A percentile compares a stretch with the other conserved stretches of the same genome.
phyloP scores from a whole-genome alignment of 1,284 basidiomycete species.

The Ganoderma resinaceum region DNA sequence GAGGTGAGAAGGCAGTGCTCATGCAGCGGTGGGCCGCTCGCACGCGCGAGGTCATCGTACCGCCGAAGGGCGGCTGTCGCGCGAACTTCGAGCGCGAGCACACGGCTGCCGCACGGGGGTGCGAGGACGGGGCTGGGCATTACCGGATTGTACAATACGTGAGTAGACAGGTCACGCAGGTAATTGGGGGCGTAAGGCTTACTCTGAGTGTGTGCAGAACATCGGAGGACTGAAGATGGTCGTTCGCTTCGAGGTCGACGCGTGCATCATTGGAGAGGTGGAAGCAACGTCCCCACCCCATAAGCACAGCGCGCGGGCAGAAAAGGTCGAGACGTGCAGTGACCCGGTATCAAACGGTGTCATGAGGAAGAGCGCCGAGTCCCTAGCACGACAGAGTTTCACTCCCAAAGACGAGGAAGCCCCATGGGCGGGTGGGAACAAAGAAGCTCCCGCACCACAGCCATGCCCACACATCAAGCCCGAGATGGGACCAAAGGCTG shows the following conservation, averaged over 20 bases:
- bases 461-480: neutral
- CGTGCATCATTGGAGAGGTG: slow-evolving; percentile 27
- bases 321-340: neutral
- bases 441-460: neutral
- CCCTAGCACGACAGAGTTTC: slow-evolving; percentile 12
- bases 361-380: neutral
- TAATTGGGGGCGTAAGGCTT: neutral
- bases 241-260: slow-evolving; percentile 43
- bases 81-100: slow-evolving; percentile 13
- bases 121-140: slow-evolving; percentile 16
- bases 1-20: slow-evolving; percentile 57
- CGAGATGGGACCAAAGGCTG: neutral
- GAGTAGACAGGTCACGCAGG: slow-evolving; percentile 1
- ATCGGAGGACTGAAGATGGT: slow-evolving; percentile 41
- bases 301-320: neutral
- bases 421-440: neutral
- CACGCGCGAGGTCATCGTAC: slow-evolving; percentile 15
- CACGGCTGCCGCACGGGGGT: slow-evolving; percentile 8
- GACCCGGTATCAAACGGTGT: neutral
- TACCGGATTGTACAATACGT: slow-evolving; percentile 26
- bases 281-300: too few species aligned
- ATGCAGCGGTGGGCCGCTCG: slow-evolving; percentile 47
- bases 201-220: slow-evolving; percentile 23
- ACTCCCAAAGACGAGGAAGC: neutral
- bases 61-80: slow-evolving; percentile 24